phyloP scores from a whole-genome alignment of 306 rosid species.

The Vicia sativa region DNA sequence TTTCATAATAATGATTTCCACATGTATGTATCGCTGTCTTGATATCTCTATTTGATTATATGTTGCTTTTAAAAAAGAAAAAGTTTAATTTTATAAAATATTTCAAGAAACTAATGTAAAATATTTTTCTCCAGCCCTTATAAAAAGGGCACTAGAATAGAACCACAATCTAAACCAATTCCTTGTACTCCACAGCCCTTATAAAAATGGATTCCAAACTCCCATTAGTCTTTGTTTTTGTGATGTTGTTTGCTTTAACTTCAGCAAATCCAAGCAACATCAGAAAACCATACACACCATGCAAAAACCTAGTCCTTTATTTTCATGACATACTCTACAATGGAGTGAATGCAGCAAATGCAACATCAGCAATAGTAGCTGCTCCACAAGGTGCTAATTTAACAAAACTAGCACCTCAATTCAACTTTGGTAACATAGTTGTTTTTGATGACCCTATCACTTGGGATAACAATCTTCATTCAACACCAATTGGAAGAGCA shows the following conservation, averaged over 20 bases:
- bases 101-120: not conserved
- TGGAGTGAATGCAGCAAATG: constrained; percentile 61
- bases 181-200: not conserved
- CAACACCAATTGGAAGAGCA: constrained; percentile 48
- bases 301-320: constrained; percentile 58
- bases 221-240: not conserved
- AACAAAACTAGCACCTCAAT: constrained; percentile 53
- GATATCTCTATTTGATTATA: too few species aligned
- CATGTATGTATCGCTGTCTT: too few species aligned
- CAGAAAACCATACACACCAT: constrained; percentile 46
- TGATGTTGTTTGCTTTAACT: constrained; percentile 33
- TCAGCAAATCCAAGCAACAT: constrained; percentile 40
- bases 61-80: too few species aligned
- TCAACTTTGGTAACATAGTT: constrained; percentile 66
- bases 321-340: constrained; percentile 78
- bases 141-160: constrained; percentile 25
- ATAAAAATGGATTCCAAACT: not conserved
- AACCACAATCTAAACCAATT: not conserved
- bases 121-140: not conserved
- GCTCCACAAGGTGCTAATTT: constrained; percentile 66
- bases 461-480: constrained; percentile 66
- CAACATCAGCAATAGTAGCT: constrained; percentile 75
- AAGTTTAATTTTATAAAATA: too few species aligned
- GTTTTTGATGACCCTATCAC: constrained; percentile 84
- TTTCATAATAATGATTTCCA: too few species aligned